A percentile compares a stretch with the other conserved stretches of the same genome.
Conservation (phyloP, 1,284 basidiomycete genomes). For the Naganishia albida region DNA sequence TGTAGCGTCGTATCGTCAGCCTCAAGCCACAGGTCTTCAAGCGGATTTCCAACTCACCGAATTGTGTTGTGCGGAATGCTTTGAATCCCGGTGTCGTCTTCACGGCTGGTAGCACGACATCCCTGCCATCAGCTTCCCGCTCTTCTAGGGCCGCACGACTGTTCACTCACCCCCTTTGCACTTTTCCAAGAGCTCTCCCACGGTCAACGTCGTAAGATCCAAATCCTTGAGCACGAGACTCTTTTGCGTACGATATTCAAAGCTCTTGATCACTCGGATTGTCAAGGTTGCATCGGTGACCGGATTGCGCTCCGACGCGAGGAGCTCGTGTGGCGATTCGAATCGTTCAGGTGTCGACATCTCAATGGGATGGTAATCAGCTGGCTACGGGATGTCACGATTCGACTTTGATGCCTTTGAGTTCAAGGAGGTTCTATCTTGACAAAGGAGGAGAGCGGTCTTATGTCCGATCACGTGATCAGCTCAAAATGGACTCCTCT, state of each 20-base stretch:
- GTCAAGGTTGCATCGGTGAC: constrained; percentile 47
- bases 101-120: constrained; percentile 60
- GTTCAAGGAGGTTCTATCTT: constrained; percentile 5
- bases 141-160: neutral
- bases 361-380: neutral
- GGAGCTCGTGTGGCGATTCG: constrained; percentile 25
- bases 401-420: neutral
- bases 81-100: constrained; percentile 77
- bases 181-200: constrained; percentile 72
- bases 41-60: constrained; percentile 59
- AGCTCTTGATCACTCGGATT: constrained; percentile 89
- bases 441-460: too few species aligned
- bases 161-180: constrained; percentile 59
- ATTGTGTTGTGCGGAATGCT: constrained; percentile 69
- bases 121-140: constrained; percentile 1
- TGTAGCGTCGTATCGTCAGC: neutral
- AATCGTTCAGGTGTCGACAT: neutral
- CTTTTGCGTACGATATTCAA: constrained; percentile 87
- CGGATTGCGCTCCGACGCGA: constrained; percentile 30
- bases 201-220: constrained; percentile 75
- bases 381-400: neutral
- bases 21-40: neutral
- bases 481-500: neutral
- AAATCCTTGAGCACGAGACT: constrained; percentile 79
- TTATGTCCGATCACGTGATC: too few species aligned